Percentiles rank a stretch among this genome's conserved stretches.
Evolutionary conservation across 2,329 filamentous ascomycete species (phyloP).

Genomic region (Colletotrichum tropicicola): DNA sequence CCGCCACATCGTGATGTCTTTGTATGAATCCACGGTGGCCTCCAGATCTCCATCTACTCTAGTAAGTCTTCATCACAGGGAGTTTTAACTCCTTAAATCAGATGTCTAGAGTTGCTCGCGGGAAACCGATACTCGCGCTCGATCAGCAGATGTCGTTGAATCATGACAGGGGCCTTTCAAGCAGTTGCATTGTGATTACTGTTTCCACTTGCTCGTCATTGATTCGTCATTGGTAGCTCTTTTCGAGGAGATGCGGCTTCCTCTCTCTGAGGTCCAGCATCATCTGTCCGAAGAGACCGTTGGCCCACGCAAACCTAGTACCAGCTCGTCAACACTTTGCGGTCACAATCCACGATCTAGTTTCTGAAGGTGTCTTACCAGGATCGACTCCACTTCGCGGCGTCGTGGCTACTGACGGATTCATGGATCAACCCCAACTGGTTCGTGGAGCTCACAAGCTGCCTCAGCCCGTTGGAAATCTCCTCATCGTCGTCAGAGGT

Average conservation of each 20-base stretch:
- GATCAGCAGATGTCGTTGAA: too few relatives aligned
- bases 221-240: conserved; percentile 58
- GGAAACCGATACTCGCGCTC: too few relatives aligned
- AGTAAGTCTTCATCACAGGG: not conserved
- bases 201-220: too few relatives aligned
- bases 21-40: too few relatives aligned
- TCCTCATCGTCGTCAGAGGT: conserved; percentile 80
- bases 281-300: conserved; percentile 87
- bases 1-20: too few relatives aligned
- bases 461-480: conserved; percentile 71
- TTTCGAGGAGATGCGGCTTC: conserved; percentile 71
- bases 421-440: conserved; percentile 84
- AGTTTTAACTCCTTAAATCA: not conserved
- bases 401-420: conserved; percentile 74
- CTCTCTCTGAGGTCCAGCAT: conserved; percentile 78
- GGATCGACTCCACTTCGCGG: conserved; percentile 52
- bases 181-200: too few relatives aligned
- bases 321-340: not conserved
- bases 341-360: not conserved
- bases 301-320: conserved; percentile 87
- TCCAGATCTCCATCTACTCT: too few relatives aligned
- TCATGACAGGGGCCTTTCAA: too few relatives aligned
- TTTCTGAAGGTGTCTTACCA: conserved; percentile 47
- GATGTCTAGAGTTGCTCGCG: not conserved
- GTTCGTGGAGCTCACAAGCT: conserved; percentile 75